A percentile compares a stretch with the other conserved stretches of the same genome.
Conservation (phyloP, 768 basidiomycete genomes). For the Leccinum boreale region DNA sequence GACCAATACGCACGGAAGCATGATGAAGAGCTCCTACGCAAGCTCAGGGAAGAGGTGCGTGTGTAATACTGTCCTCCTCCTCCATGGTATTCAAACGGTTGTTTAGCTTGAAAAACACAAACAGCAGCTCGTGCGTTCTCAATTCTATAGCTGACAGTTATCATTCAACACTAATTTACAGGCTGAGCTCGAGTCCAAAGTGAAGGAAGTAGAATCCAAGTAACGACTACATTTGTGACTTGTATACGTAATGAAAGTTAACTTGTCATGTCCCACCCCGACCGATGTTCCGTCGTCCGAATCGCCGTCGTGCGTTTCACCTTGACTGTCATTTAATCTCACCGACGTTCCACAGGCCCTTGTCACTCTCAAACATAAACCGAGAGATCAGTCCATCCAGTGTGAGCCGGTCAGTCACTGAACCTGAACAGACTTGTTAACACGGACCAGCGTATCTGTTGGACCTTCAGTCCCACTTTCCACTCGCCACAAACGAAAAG, state of each 20-base stretch:
- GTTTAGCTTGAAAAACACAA: conserved; percentile 31
- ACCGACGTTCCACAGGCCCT: conserved; percentile 13
- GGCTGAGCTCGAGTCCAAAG: conserved; percentile 30
- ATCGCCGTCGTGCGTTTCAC: conserved; percentile 25
- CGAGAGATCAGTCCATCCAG: conserved; percentile 20
- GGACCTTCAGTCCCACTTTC: conserved; percentile 27
- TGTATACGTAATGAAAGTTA: background rate
- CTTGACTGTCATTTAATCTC: background rate
- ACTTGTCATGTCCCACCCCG: background rate
- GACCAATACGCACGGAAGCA: conserved; percentile 64
- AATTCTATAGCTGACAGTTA: conserved; percentile 8
- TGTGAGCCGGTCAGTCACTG: conserved; percentile 11
- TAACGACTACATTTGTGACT: conserved; percentile 3
- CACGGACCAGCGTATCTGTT: conserved; percentile 24
- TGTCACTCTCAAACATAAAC: conserved; percentile 24
- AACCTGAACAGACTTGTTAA: background rate
- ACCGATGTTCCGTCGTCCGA: conserved; percentile 15
- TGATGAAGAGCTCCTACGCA: conserved; percentile 55
- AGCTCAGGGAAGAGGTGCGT: conserved; percentile 55
- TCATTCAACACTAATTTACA: conserved; percentile 16
- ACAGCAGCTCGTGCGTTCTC: conserved; percentile 30
- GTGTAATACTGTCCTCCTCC: conserved; percentile 7
- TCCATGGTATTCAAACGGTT: background rate
- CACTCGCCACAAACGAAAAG: background rate
- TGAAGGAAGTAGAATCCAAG: conserved; percentile 23